Percentiles rank a stretch among this genome's conserved stretches.
phyloP scores from a whole-genome alignment of 768 basidiomycete genomes.

The Pulveroboletus sp. region DNA sequence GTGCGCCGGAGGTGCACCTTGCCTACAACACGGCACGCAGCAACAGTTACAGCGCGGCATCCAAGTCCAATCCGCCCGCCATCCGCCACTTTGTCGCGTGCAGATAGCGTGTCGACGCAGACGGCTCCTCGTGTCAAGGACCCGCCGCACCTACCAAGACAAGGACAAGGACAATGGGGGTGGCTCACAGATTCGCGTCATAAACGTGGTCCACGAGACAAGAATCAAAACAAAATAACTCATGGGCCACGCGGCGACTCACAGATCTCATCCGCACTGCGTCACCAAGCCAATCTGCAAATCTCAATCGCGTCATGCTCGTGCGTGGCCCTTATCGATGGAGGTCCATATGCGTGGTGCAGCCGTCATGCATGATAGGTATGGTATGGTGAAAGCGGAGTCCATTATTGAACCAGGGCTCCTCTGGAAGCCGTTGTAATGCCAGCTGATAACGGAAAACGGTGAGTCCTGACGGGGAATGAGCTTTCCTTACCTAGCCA shows the following conservation, averaged over 20 bases:
- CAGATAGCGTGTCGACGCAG: no score
- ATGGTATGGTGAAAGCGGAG: background rate
- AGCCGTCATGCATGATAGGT: background rate
- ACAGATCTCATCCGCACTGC: constrained; percentile 1
- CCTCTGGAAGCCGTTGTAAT: background rate
- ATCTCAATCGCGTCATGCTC: constrained; percentile 11
- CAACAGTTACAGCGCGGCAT: no score
- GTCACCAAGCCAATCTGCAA: constrained; percentile 16
- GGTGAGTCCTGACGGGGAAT: background rate
- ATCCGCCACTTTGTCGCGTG: no score
- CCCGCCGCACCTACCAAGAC: no score
- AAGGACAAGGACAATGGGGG: no score
- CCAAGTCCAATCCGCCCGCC: no score
- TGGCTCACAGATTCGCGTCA: constrained; percentile 15
- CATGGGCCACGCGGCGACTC: constrained; percentile 11
- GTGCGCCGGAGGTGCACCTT: constrained; percentile 3
- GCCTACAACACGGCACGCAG: background rate
- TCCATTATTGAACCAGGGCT: background rate
- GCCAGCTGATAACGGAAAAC: background rate
- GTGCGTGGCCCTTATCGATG: constrained; percentile 16
- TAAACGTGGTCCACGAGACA: constrained; percentile 15
- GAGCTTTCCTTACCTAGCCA: constrained; percentile 2
- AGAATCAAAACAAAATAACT: background rate
- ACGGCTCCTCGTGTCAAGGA: no score
- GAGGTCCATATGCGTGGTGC: background rate